A percentile compares a stretch with the other conserved stretches of the same genome.
Evolutionary conservation across 345 rosid species (phyloP).

Genomic region (Xanthoceras sorbifolium): DNA sequence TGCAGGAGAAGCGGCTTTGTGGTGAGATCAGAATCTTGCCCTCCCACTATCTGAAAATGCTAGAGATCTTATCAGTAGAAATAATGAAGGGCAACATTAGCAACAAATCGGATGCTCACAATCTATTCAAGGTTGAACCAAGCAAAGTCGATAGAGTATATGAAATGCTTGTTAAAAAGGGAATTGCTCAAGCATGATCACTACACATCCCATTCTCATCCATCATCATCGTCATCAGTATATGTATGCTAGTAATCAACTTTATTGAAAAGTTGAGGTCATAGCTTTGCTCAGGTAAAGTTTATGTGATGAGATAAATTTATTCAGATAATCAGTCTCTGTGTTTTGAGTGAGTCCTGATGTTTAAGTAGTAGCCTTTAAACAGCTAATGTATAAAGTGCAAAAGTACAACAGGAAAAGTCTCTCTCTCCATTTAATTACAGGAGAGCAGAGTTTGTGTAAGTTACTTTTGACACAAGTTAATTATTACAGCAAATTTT

Average conservation of each 20-base stretch:
- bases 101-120: constrained; percentile 79
- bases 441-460: not conserved
- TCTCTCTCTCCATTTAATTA: not conserved
- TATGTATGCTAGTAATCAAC: not conserved
- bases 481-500: not conserved
- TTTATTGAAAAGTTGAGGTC: not conserved
- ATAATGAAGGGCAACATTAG: constrained; percentile 62
- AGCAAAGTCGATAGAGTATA: constrained; percentile 80
- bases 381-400: constrained; percentile 19
- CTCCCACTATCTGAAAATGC: constrained; percentile 78
- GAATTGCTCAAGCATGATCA: constrained; percentile 49
- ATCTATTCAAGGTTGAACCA: constrained; percentile 73
- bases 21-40: constrained; percentile 76
- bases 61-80: constrained; percentile 63
- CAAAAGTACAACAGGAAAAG: not conserved
- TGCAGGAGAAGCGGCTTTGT: constrained; percentile 80
- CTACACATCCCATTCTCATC: too few relatives aligned
- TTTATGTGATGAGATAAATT: too few relatives aligned
- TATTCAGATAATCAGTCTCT: too few relatives aligned
- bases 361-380: too few relatives aligned
- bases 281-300: too few relatives aligned
- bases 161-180: constrained; percentile 75
- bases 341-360: too few relatives aligned
- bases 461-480: not conserved
- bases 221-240: not conserved